Percentiles rank a stretch among this genome's conserved stretches.
phyloP scores from a whole-genome alignment of 2,329 filamentous ascomycete species.

The Elsinoe ampelina region DNA sequence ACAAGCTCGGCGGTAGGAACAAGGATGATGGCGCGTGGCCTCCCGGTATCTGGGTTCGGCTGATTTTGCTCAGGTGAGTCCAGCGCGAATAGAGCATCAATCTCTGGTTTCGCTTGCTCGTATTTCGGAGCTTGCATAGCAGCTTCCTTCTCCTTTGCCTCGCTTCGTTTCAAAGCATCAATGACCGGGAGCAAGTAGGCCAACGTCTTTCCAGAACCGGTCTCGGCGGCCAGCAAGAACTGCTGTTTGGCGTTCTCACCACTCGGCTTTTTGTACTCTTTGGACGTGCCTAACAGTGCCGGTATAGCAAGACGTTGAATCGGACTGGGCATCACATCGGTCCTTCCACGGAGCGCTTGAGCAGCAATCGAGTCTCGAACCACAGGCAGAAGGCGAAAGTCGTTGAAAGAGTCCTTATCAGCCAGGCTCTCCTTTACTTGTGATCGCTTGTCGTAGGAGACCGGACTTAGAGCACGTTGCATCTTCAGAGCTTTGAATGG shows the following conservation, averaged over 20 bases:
- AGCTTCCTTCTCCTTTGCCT: slow-evolving; percentile 44
- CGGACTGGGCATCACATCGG: slow-evolving; percentile 72
- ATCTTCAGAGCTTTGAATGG: slow-evolving; percentile 83
- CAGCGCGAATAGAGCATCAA: slow-evolving; percentile 53
- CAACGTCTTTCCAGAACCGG: slow-evolving; percentile 91
- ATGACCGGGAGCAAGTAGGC: slow-evolving; percentile 81
- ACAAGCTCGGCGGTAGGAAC: slow-evolving; percentile 91
- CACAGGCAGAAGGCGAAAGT: slow-evolving; percentile 64
- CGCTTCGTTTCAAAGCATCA: slow-evolving; percentile 70
- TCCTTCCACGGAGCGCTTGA: slow-evolving; percentile 66
- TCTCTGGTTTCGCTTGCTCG: slow-evolving; percentile 29
- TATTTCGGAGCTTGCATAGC: slow-evolving; percentile 35
- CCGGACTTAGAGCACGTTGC: slow-evolving; percentile 67
- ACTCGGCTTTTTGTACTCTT: background rate
- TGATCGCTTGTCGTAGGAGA: slow-evolving; percentile 64
- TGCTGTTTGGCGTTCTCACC: slow-evolving; percentile 38
- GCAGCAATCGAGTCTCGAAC: slow-evolving; percentile 61
- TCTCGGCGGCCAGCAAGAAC: slow-evolving; percentile 87
- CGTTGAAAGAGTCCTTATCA: slow-evolving; percentile 67
- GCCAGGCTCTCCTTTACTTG: slow-evolving; percentile 52
- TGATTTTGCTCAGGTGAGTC: slow-evolving; percentile 52
- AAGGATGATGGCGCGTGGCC: slow-evolving; percentile 75
- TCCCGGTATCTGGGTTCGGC: slow-evolving; percentile 62
- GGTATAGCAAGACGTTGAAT: slow-evolving; percentile 87
- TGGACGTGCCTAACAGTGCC: slow-evolving; percentile 53